These are phyloP conservation scores for Lactarius indigo DNA, from an alignment of 768 basidiomycete species.

Conservation along the genomic window DNA sequence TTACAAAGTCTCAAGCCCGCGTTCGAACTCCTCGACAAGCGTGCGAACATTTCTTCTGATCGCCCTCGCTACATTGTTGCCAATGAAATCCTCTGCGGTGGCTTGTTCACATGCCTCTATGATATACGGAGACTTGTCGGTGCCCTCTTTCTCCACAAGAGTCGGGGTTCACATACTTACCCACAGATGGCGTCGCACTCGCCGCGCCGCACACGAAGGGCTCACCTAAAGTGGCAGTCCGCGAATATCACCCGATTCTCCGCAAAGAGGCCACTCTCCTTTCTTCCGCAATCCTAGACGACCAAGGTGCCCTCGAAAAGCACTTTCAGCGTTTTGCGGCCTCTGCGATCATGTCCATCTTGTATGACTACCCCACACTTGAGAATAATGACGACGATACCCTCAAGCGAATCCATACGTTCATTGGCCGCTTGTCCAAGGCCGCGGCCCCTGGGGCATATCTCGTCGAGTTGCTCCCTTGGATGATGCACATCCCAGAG, in stretches of 20 bases:
- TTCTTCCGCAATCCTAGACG: not conserved
- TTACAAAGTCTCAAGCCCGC: conserved; percentile 34
- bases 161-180: not conserved
- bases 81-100: conserved; percentile 33
- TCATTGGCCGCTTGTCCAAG: not conserved
- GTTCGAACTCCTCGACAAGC: conserved; percentile 39
- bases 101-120: conserved; percentile 30
- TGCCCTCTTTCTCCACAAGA: not conserved
- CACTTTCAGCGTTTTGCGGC: conserved; percentile 4
- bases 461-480: conserved; percentile 28
- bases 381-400: conserved; percentile 11
- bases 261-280: conserved; percentile 12
- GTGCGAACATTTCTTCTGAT: conserved; percentile 30
- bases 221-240: conserved; percentile 7
- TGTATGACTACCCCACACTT: conserved; percentile 13
- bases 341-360: conserved; percentile 8
- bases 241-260: conserved; percentile 2
- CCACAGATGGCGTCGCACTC: conserved; percentile 15
- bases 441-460: conserved; percentile 23
- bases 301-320: not conserved
- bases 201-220: conserved; percentile 14
- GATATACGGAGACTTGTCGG: conserved; percentile 28
- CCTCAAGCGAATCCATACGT: not conserved
- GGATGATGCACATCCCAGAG: conserved; percentile 23
- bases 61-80: conserved; percentile 32